These are phyloP conservation scores for Schwanniomyces polymorphus DNA, from an alignment of 805 yeast species.

Conservation along the genomic window DNA sequence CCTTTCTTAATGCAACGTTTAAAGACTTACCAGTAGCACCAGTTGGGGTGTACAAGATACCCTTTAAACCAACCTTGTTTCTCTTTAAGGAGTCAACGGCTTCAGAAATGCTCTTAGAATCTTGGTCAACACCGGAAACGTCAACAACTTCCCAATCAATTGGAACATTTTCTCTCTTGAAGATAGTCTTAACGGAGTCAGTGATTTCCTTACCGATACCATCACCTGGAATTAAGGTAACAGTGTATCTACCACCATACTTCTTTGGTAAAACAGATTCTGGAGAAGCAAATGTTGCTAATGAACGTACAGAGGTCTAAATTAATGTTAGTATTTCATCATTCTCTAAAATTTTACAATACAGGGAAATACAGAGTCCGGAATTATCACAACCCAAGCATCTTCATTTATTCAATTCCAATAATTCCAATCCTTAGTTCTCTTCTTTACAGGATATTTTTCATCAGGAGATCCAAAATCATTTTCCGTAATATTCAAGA, in stretches of 20 bases:
- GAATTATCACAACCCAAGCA: background rate
- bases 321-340: slow-evolving; percentile 22
- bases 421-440: background rate
- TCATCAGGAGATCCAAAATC: background rate
- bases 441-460: background rate
- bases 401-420: background rate
- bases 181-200: slow-evolving; percentile 87
- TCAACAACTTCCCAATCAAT: slow-evolving; percentile 80
- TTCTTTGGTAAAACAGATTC: slow-evolving; percentile 77
- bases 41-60: slow-evolving; percentile 89
- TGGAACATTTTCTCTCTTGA: slow-evolving; percentile 84
- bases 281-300: slow-evolving; percentile 61
- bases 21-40: slow-evolving; percentile 77
- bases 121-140: slow-evolving; percentile 47
- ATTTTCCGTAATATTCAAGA: background rate
- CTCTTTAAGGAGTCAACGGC: slow-evolving; percentile 91
- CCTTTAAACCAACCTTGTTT: slow-evolving; percentile 96
- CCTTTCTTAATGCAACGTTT: slow-evolving; percentile 96
- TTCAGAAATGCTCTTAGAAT: slow-evolving; percentile 72
- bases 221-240: slow-evolving; percentile 96
- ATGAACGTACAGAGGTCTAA: slow-evolving; percentile 36
- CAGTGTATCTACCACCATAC: slow-evolving; percentile 93
- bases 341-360: background rate
- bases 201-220: slow-evolving; percentile 97
- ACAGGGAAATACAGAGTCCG: background rate